Percentiles rank a stretch among this genome's conserved stretches.
phyloP scores from a whole-genome alignment of 2,329 filamentous ascomycete species.

The Colletotrichum musicola region DNA sequence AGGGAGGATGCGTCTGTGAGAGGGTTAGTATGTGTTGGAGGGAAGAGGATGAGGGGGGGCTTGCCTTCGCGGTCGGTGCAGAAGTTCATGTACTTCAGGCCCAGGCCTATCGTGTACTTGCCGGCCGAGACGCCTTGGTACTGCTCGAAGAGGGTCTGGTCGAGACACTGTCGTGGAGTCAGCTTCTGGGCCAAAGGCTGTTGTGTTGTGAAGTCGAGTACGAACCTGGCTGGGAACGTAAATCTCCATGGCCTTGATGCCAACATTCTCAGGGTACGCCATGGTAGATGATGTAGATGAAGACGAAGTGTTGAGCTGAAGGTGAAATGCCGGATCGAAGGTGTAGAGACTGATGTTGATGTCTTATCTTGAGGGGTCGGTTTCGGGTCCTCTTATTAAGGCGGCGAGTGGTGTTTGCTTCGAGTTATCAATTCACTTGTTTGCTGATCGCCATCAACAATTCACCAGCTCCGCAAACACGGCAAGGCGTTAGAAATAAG shows the following conservation, averaged over 20 bases:
- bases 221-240: constrained; percentile 88
- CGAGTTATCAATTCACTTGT: too few species aligned
- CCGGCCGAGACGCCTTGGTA: constrained; percentile 84
- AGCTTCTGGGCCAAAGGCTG: background rate
- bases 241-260: constrained; percentile 93
- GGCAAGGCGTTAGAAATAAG: too few species aligned
- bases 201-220: constrained; percentile 35
- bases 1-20: constrained; percentile 80
- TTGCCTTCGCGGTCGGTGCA: constrained; percentile 89
- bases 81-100: constrained; percentile 93
- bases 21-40: constrained; percentile 19
- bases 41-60: constrained; percentile 53
- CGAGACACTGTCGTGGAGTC: constrained; percentile 54
- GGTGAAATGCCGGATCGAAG: background rate
- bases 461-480: too few species aligned
- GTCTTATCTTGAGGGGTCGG: too few species aligned
- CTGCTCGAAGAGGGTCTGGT: constrained; percentile 85
- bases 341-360: background rate
- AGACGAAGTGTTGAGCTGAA: too few species aligned
- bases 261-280: constrained; percentile 85
- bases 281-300: constrained; percentile 57
- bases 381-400: too few species aligned
- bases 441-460: too few species aligned
- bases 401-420: too few species aligned
- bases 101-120: constrained; percentile 92